Evolutionary conservation across 768 basidiomycete species (phyloP).

Genomic region (Lentinus tigrinus): DNA sequence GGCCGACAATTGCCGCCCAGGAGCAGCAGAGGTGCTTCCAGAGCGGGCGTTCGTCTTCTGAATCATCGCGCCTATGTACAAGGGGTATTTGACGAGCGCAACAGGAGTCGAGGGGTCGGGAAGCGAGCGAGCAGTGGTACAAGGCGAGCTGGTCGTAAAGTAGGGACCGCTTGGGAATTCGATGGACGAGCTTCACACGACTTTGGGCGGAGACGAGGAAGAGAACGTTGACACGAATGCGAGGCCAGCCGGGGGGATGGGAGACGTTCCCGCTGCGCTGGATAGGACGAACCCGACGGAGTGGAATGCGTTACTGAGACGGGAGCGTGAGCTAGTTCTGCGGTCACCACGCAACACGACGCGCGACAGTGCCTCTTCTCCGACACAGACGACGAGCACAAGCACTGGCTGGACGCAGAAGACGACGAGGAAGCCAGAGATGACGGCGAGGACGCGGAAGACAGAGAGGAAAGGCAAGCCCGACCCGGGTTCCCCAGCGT

Average conservation of each 20-base stretch:
- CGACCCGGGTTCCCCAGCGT: neutral
- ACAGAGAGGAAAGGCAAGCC: neutral
- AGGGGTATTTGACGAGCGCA: neutral
- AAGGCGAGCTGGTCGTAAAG: slow-evolving; percentile 13
- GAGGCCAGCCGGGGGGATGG: slow-evolving; percentile 10
- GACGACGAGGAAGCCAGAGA: neutral
- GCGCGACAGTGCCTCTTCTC: neutral
- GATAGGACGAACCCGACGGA: slow-evolving; percentile 13
- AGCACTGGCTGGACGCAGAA: neutral
- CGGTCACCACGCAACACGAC: neutral
- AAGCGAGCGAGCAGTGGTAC: slow-evolving; percentile 8
- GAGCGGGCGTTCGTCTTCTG: slow-evolving; percentile 58
- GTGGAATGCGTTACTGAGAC: slow-evolving; percentile 1
- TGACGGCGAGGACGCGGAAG: neutral
- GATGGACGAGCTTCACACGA: slow-evolving; percentile 16
- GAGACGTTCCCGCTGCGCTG: slow-evolving; percentile 15
- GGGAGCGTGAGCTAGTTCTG: neutral
- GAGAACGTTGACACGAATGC: neutral
- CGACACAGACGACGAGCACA: neutral
- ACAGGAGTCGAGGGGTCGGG: slow-evolving; percentile 8
- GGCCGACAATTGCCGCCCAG: slow-evolving; percentile 24
- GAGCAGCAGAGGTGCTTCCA: slow-evolving; percentile 26
- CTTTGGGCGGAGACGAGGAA: slow-evolving; percentile 4
- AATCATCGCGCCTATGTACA: slow-evolving; percentile 47
- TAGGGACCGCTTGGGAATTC: slow-evolving; percentile 18